Base-by-base conservation (phyloP, 371 early-diverging fungal genomes). In the Rhizopus sp. region DNA sequence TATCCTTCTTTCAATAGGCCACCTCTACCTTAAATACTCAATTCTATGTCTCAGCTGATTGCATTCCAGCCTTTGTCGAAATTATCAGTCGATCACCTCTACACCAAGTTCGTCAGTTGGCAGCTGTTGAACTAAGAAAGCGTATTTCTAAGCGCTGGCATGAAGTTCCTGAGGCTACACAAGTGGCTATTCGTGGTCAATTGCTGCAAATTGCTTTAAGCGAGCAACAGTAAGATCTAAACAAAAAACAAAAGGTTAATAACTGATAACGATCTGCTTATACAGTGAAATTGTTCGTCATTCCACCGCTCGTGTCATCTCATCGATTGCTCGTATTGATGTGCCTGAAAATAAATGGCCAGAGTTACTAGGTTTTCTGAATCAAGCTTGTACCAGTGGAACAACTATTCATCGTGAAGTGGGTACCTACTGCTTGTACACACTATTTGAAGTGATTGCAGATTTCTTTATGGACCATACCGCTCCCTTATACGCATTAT, bases 111-210 rank as follows among this genome's bases (percentile, higher is more conserved):
- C 89, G 94, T 49, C 94, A 94, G 71, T 74, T 95, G 38, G 91
- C 94, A 32, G 90, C 94, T 6, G 93, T 95, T 33, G 95, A 95
- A 77, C 83, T 91, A 53, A 85, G 91, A 62, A 95, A 95, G 65
- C 86, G 88, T 62, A 75, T 89, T 31, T 55, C 83, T 12, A 86
- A 80, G 68, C 84, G 76, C 74, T 95, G 94, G 94, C 68, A 68
- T 13, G 77, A 85, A n/a, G 55, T 91, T 7, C 86, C 82, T 44
- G 80, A 64, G n/a, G 66, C 60, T 4, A 70, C 77, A 10, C 77
- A 85, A 55, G 73, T 66, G 13, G 64, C 68, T 37, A 84, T 93
- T 50, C 89, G 88, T 55, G 71, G 72, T 8, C 72, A 79, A 34
- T 70, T 94, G 10, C 68, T 92, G 13, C 80, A 88, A 49, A 78